A percentile compares a stretch with the other conserved stretches of the same genome.
phyloP scores from a whole-genome alignment of 2,329 filamentous ascomycete species.

The Periconia macrospinosa region DNA sequence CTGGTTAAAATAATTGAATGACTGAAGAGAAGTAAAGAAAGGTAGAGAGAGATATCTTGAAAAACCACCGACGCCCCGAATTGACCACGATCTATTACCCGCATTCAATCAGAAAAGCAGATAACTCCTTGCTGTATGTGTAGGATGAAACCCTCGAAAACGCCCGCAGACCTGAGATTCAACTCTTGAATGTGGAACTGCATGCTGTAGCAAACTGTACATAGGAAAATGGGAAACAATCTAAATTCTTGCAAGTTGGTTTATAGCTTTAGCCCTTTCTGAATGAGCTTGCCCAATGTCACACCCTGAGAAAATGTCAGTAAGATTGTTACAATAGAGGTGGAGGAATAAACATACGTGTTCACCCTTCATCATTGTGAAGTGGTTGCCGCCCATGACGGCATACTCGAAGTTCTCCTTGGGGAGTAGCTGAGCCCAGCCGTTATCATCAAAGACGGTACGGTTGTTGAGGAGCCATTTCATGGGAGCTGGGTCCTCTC shows the following conservation, averaged over 20 bases:
- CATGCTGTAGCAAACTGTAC: slow-evolving; percentile 21
- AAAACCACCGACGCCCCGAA: not conserved
- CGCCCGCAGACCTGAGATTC: slow-evolving; percentile 33
- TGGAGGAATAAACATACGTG: slow-evolving; percentile 41
- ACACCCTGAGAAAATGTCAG: slow-evolving; percentile 39
- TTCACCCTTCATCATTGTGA: slow-evolving; percentile 73
- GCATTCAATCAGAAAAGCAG: slow-evolving; percentile 10
- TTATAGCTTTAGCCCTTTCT: slow-evolving; percentile 45
- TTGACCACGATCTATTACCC: not conserved
- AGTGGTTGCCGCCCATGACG: slow-evolving; percentile 74
- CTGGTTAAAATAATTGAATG: not conserved
- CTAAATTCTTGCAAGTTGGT: slow-evolving; percentile 6
- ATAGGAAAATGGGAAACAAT: slow-evolving; percentile 17
- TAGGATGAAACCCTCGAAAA: slow-evolving; percentile 11
- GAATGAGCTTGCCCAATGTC: slow-evolving; percentile 48
- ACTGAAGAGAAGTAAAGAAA: not conserved
- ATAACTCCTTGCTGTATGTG: slow-evolving; percentile 11
- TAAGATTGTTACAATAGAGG: not conserved
- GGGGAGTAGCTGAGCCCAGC: slow-evolving; percentile 69
- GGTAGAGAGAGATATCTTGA: not conserved
- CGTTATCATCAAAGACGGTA: slow-evolving; percentile 69
- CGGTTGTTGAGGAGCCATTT: slow-evolving; percentile 73
- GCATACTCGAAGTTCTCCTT: slow-evolving; percentile 63
- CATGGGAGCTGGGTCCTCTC: slow-evolving; percentile 57
- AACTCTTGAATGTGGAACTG: slow-evolving; percentile 36